Conservation (phyloP, 129 eudicot genomes). For the Glebionis coronaria region DNA sequence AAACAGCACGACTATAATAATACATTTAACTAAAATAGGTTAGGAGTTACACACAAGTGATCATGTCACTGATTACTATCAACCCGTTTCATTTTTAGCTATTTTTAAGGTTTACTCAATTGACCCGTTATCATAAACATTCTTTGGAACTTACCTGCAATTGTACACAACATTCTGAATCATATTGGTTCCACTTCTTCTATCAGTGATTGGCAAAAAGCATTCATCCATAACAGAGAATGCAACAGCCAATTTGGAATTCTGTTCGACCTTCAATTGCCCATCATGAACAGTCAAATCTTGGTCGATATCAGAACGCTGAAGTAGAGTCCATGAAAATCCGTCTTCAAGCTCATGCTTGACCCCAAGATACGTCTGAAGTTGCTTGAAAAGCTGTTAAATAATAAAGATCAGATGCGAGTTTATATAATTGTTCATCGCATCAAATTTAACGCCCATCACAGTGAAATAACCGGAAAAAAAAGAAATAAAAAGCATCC, state of each 20-base stretch:
- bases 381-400: slow-evolving; percentile 53
- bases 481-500: not conserved
- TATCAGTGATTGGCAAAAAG: slow-evolving; percentile 73
- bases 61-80: not conserved
- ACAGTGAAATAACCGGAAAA: not conserved
- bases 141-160: slow-evolving; percentile 64
- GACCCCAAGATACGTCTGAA: slow-evolving; percentile 61
- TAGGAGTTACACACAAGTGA: not conserved
- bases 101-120: not conserved
- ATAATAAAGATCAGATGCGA: slow-evolving; percentile 6
- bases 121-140: not conserved
- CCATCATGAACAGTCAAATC: slow-evolving; percentile 28
- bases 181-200: slow-evolving; percentile 67
- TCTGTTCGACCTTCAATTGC: slow-evolving; percentile 47
- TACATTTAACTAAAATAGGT: not conserved
- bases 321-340: slow-evolving; percentile 74
- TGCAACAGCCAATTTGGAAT: slow-evolving; percentile 88
- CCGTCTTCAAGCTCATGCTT: slow-evolving; percentile 75
- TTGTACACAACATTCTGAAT: slow-evolving; percentile 68
- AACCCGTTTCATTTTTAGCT: not conserved
- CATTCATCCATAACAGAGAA: slow-evolving; percentile 85
- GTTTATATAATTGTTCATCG: not conserved
- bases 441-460: not conserved
- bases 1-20: not conserved
- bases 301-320: slow-evolving; percentile 47